A percentile compares a stretch with the other conserved stretches of the same genome.
Conservation (phyloP, 2,329 filamentous ascomycete species). For the Aaosphaeria pasadenensis region DNA sequence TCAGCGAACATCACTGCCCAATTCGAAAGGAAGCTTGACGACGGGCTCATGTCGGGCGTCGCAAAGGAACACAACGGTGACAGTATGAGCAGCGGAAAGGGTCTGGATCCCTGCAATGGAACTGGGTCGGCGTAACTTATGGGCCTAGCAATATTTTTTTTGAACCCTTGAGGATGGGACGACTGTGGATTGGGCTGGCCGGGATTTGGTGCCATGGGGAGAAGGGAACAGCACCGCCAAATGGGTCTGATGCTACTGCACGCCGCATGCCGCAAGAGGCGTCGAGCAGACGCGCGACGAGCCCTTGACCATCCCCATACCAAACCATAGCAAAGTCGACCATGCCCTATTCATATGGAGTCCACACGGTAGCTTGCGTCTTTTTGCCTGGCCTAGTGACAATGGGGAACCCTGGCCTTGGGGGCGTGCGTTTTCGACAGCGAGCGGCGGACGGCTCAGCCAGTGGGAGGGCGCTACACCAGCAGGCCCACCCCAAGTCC, state of each 20-base stretch:
- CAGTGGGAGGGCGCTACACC: too few relatives aligned
- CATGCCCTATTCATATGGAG: too few relatives aligned
- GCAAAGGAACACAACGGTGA: conserved; percentile 1
- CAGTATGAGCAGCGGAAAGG: not conserved
- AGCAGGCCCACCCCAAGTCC: too few relatives aligned
- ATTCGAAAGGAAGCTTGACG: not conserved
- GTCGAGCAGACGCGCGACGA: conserved; percentile 1
- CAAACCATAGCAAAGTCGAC: too few relatives aligned
- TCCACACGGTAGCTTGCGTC: too few relatives aligned
- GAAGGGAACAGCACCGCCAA: conserved; percentile 5
- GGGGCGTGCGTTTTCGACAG: too few relatives aligned
- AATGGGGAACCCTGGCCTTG: too few relatives aligned
- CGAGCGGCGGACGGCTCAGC: too few relatives aligned
- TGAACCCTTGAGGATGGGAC: not conserved
- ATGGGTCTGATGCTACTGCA: conserved; percentile 14
- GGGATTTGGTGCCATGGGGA: too few relatives aligned
- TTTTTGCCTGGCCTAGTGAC: too few relatives aligned
- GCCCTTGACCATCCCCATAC: too few relatives aligned
- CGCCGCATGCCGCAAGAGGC: conserved; percentile 16
- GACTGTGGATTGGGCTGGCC: not conserved
- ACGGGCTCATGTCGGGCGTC: conserved; percentile 12
- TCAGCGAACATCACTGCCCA: conserved; percentile 8
- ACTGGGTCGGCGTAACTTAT: conserved; percentile 1
- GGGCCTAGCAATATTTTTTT: too few relatives aligned
- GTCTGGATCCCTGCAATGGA: conserved; percentile 14